phyloP scores from a whole-genome alignment of 257 asterid species.

The Osmanthus fragrans region DNA sequence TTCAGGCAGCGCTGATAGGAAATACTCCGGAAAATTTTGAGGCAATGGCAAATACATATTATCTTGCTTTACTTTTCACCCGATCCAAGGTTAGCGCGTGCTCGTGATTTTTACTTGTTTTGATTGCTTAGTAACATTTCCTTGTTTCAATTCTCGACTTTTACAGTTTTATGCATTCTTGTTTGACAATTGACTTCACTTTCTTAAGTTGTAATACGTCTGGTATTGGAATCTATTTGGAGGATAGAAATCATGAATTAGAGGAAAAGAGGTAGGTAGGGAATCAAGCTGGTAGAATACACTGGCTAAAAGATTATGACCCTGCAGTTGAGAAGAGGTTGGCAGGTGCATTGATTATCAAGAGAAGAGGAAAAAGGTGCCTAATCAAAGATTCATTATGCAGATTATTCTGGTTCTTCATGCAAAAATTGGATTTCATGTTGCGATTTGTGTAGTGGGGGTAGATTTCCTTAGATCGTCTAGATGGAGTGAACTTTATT shows the following conservation, averaged over 20 bases:
- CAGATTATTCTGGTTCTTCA: background rate
- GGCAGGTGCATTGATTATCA: background rate
- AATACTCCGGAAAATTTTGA: conserved; percentile 48
- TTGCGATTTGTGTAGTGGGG: background rate
- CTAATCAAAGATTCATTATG: background rate
- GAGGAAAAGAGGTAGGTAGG: background rate
- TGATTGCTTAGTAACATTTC: background rate
- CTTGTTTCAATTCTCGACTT: background rate
- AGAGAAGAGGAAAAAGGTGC: background rate
- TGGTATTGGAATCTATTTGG: background rate
- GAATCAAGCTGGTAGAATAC: background rate
- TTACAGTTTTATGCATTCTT: background rate
- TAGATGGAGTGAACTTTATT: background rate
- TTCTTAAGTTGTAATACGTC: background rate
- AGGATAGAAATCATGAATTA: background rate
- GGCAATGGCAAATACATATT: conserved; percentile 51
- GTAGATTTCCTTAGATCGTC: background rate
- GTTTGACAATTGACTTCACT: background rate
- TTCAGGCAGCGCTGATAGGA: conserved; percentile 42
- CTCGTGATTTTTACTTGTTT: background rate
- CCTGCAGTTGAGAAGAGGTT: background rate
- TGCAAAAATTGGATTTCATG: background rate
- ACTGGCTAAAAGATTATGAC: background rate
- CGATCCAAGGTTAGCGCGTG: conserved; percentile 43
- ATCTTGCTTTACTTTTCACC: conserved; percentile 42